Evolutionary conservation across 2,329 filamentous ascomycete species (phyloP), one percentile per base, ranked within the genome.

Genomic region (Didymella sp.): DNA sequence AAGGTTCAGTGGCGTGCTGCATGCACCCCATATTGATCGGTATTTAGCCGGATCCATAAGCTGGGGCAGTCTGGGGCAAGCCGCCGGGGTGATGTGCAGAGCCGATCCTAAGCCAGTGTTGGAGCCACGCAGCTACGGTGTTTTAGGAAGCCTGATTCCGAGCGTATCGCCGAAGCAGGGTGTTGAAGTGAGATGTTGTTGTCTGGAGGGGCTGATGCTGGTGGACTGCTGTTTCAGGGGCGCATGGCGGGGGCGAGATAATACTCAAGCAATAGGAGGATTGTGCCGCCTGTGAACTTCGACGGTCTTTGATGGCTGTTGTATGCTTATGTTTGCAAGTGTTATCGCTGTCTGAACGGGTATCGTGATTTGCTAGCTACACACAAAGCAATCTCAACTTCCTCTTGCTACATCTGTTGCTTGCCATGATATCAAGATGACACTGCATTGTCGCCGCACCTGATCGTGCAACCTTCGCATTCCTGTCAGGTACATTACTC

Each of bases 31-130:
- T 51, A 51, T 51, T 44, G 37, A 57, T 24, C 35, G 47, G 3
- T 46, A 51, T 57, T 57, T 57, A 57, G 19, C 54, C 54, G 54
- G 54, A 37, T 30, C 53, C 42, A 56, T 47, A 49, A 2, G 45
- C 35, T 37, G 27, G 53, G 41, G 40, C 33, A 37, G 33, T 37
- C 17, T 19, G 17, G 33, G 33, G 33, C n/a, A 37, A 19, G 33
- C 33, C 33, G 33, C 17, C 33, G 19, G n/a, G 33, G 33, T 19
- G 33, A 37, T 19, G 33, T 37, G 33, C 33, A 37, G 33, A 37
- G 33, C 17, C 33, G 33, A 37, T 37, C 33, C 33, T 37, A 17
- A 17, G 33, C 33, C 33, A 9, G n/a, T 37, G 8, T 37, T 37
- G 8, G 7, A 19, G 33, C 19, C 33, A 19, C 33, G n/a, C n/a